Conservation (phyloP, 2,329 filamentous ascomycete genomes). For the Emergomyces pasteurianus region DNA sequence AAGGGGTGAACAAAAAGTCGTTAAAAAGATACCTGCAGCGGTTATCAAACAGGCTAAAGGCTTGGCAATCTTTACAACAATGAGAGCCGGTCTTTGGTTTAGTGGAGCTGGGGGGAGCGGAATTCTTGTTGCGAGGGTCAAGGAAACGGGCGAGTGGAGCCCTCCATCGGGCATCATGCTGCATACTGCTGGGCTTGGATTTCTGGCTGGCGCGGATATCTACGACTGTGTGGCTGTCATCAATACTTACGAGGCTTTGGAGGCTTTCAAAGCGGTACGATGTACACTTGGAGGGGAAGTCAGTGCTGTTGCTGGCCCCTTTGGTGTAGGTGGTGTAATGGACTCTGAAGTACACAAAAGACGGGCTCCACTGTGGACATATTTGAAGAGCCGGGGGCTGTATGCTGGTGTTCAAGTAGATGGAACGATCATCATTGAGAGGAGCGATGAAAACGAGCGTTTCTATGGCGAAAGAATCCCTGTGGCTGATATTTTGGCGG, state of each 20-base stretch:
- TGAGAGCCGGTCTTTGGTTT: constrained; percentile 86
- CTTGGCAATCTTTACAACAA: constrained; percentile 86
- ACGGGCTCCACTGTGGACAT: constrained; percentile 64
- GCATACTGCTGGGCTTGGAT: constrained; percentile 79
- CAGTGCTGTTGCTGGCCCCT: constrained; percentile 62
- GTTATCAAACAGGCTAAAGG: constrained; percentile 85
- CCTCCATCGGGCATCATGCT: constrained; percentile 83
- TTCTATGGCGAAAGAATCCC: constrained; percentile 63
- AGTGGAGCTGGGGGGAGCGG: constrained; percentile 85
- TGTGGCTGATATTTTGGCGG: constrained; percentile 51
- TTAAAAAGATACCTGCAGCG: constrained; percentile 75
- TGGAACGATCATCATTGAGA: constrained; percentile 74
- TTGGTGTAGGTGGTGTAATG: constrained; percentile 61
- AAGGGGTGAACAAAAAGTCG: constrained; percentile 49
- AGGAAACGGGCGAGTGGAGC: constrained; percentile 76
- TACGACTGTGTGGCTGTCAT: constrained; percentile 94
- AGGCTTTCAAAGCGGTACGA: constrained; percentile 68
- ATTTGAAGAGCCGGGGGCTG: constrained; percentile 79
- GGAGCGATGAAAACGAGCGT: constrained; percentile 74
- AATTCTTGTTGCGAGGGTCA: constrained; percentile 66
- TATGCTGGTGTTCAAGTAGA: constrained; percentile 81
- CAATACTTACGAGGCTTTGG: constrained; percentile 71
- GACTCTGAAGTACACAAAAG: constrained; percentile 58
- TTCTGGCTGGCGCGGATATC: constrained; percentile 83
- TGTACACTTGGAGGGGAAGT: constrained; percentile 75